A percentile compares a stretch with the other conserved stretches of the same genome.
Conservation (phyloP, 306 rosid species). For the Astragalus glycyphyllos region DNA sequence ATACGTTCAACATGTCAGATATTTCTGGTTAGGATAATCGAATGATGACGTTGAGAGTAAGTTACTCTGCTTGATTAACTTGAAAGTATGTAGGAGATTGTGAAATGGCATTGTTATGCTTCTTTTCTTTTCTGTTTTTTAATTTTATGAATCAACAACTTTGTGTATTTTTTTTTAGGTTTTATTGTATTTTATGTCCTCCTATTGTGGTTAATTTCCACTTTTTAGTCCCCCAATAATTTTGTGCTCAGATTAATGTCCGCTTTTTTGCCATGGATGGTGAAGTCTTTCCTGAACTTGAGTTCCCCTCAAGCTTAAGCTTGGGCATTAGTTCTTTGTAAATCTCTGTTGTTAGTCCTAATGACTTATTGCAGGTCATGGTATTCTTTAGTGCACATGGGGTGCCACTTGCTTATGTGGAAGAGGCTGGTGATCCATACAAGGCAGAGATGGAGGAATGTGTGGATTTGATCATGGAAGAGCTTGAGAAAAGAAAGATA, state of each 20-base stretch:
- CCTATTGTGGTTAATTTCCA: background rate
- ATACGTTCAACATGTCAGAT: conserved; percentile 12
- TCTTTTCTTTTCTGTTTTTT: background rate
- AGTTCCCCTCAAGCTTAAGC: conserved; percentile 12
- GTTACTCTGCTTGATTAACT: conserved; percentile 18
- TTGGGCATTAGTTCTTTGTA: conserved; percentile 17
- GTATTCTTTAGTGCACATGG: conserved; percentile 98
- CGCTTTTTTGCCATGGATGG: conserved; percentile 3
- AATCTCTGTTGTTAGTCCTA: conserved; percentile 29
- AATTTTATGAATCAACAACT: conserved; percentile 7
- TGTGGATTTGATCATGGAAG: conserved; percentile 91
- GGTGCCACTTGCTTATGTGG: conserved; percentile 96
- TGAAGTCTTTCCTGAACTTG: conserved; percentile 23
- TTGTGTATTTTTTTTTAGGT: background rate
- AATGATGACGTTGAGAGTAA: background rate
- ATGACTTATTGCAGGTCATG: conserved; percentile 61
- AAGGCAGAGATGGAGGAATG: conserved; percentile 99
- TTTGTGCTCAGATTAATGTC: too few relatives aligned
- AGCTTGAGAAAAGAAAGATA: conserved; percentile 79
- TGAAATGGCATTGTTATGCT: conserved; percentile 15
- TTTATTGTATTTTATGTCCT: background rate
- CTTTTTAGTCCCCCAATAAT: background rate
- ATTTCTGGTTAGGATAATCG: conserved; percentile 16
- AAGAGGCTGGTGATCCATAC: conserved; percentile 98
- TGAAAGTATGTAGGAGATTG: background rate